Evolutionary conservation across 31 red algal species (phyloP).

Genomic region (Odonthalia washingtoniensis): DNA sequence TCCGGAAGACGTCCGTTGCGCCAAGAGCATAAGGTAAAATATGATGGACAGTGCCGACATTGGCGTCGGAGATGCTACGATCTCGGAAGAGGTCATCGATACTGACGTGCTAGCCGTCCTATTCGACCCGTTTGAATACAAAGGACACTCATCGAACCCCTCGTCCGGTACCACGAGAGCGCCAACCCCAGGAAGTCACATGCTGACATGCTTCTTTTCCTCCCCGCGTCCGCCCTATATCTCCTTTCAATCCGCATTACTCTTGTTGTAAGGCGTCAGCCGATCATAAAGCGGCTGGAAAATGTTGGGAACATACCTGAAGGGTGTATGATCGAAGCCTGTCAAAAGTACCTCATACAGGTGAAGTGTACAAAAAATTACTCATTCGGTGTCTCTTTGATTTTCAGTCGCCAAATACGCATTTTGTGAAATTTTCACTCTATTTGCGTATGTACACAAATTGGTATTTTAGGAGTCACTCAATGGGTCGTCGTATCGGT

Average conservation of each 20-base stretch:
- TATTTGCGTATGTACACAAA: too few species aligned
- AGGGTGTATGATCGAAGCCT: neutral
- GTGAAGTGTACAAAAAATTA: too few species aligned
- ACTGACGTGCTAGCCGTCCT: neutral
- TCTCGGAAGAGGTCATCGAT: neutral
- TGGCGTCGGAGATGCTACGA: too few species aligned
- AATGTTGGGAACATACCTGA: neutral
- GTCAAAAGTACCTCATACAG: too few species aligned
- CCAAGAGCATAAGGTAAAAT: neutral
- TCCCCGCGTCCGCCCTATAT: neutral
- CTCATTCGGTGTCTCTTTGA: too few species aligned
- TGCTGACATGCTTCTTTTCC: too few species aligned
- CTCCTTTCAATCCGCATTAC: neutral
- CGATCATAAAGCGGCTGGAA: neutral
- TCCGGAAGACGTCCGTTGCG: neutral
- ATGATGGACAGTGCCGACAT: conserved; percentile 1
- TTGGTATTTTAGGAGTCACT: too few species aligned
- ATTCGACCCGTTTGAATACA: neutral
- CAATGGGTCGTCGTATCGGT: too few species aligned
- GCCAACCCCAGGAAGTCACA: neutral
- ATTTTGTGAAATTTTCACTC: too few species aligned
- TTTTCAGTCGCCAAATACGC: too few species aligned
- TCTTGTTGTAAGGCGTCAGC: neutral
- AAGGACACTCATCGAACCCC: neutral
- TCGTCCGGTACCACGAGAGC: neutral